Base-by-base conservation (phyloP, 352 stramenopile genomes). In the Phytophthora litchii region DNA sequence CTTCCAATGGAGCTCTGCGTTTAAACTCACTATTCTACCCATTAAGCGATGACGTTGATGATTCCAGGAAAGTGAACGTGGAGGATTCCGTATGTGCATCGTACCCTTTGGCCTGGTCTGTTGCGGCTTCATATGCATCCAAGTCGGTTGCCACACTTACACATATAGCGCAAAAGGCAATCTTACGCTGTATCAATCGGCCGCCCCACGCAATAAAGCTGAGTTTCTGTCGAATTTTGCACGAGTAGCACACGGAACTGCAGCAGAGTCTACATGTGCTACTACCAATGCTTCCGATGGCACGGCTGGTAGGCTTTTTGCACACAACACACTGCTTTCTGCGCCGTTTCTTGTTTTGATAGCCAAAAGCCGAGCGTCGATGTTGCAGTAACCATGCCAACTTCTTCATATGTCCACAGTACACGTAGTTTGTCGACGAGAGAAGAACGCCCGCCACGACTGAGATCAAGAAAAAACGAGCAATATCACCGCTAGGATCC, bases 341-440 rank as follows among this genome's bases (percentile, higher is more conserved):
- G 0, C 25, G 31, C 12, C 16, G 38, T 19, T 32, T 34, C 20
- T 37, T 43, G 2, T 46, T 47, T 9, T 46, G 17, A 35, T 35
- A 32, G 0, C 32, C 13, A 35, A 53, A 54, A 9, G 17, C 40
- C 0, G 34, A 52, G 1, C 31, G 45, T 5, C 54, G 54, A 4
- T 59, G 44, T n/a, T 72, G 43, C 4, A 64, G 42, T 16, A 64
- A 56, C 71, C 73, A 83, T 40, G 67, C 50, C n/a, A 83, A 54
- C 48, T 84, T 83, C 41, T 74, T 73, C 68, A 77, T 76, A 25
- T 77, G 68, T 1, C 64, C 69, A 40, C 72, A 83, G 20, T 78
- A 60, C 4, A 75, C 64, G 47, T 71, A 67, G n/a, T 64, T 53
- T 1, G 50, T 68, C 4, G 55, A 31, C 9, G 72, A 61, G 12